Conservation (phyloP, 257 asterid genomes). For the Lithospermum erythrorhizon region DNA sequence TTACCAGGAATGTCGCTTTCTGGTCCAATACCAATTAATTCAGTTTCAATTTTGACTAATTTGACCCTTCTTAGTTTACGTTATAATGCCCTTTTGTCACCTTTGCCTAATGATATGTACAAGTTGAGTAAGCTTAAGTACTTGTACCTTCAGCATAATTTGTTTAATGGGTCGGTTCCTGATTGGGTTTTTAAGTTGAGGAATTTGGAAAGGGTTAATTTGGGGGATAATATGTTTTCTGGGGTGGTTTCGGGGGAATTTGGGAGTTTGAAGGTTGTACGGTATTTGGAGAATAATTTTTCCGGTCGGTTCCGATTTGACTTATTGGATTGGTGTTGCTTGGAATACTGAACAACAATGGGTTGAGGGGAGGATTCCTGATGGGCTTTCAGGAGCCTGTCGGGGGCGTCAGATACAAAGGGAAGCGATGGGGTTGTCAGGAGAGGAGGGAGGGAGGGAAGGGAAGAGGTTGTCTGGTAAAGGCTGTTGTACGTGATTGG, state of each 20-base stretch:
- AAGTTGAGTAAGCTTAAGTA: slow-evolving; percentile 45
- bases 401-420: too few species aligned
- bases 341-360: too few species aligned
- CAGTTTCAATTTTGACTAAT: slow-evolving; percentile 47
- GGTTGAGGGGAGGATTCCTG: too few species aligned
- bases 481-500: slow-evolving; percentile 82
- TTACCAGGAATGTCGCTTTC: slow-evolving; percentile 79
- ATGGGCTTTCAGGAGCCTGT: too few species aligned
- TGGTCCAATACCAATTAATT: slow-evolving; percentile 48
- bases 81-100: slow-evolving; percentile 62
- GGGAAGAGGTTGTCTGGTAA: slow-evolving; percentile 51
- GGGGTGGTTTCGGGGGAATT: slow-evolving; percentile 55
- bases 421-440: too few species aligned
- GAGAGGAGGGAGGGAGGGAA: slow-evolving; percentile 4
- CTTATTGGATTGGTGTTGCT: too few species aligned
- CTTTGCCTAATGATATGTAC: slow-evolving; percentile 46
- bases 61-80: slow-evolving; percentile 74
- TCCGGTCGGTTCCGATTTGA: too few species aligned
- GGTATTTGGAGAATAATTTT: slow-evolving; percentile 20
- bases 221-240: slow-evolving; percentile 59
- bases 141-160: slow-evolving; percentile 60
- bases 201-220: slow-evolving; percentile 47
- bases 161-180: slow-evolving; percentile 50
- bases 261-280: slow-evolving; percentile 37
- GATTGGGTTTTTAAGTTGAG: slow-evolving; percentile 25